A percentile compares a stretch with the other conserved stretches of the same genome.
These are phyloP conservation scores for Clavispora asparagi DNA, from an alignment of 805 yeast species.

Conservation along the genomic window DNA sequence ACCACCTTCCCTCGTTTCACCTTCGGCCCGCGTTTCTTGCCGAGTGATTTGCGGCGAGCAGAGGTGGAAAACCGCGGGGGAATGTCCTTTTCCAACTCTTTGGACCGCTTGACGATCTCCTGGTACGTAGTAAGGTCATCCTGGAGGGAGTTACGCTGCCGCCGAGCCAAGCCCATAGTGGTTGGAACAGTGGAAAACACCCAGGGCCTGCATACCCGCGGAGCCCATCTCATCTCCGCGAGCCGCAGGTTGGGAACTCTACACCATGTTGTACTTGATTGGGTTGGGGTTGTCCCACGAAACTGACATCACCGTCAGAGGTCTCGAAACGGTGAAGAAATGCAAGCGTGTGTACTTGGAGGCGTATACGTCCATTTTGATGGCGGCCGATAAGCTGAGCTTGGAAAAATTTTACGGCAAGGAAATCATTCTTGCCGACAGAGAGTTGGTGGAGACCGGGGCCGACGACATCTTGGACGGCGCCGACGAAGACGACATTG, in stretches of 20 bases:
- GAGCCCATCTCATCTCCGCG: background rate
- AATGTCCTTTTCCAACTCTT: slow-evolving; percentile 20
- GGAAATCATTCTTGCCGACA: slow-evolving; percentile 81
- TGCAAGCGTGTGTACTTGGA: slow-evolving; percentile 92
- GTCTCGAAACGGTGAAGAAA: slow-evolving; percentile 74
- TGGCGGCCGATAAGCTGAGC: slow-evolving; percentile 79
- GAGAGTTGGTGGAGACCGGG: slow-evolving; percentile 90
- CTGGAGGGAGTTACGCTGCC: slow-evolving; percentile 2
- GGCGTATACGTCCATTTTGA: slow-evolving; percentile 90
- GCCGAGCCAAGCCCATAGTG: background rate
- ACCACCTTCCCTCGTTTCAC: background rate
- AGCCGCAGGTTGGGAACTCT: background rate
- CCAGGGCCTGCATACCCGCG: background rate
- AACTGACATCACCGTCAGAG: slow-evolving; percentile 90
- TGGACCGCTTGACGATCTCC: slow-evolving; percentile 12
- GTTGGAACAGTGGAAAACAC: background rate
- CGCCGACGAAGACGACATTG: slow-evolving; percentile 79
- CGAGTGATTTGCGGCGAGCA: background rate
- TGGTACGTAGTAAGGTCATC: slow-evolving; percentile 17
- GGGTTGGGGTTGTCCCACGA: slow-evolving; percentile 91
- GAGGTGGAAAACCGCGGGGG: slow-evolving; percentile 15
- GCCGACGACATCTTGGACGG: slow-evolving; percentile 75
- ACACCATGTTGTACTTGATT: slow-evolving; percentile 74
- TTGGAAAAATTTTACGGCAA: slow-evolving; percentile 83
- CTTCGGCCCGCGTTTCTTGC: background rate